Conservation (phyloP, 2,329 filamentous ascomycete species). For the Cladosporium sp. region DNA sequence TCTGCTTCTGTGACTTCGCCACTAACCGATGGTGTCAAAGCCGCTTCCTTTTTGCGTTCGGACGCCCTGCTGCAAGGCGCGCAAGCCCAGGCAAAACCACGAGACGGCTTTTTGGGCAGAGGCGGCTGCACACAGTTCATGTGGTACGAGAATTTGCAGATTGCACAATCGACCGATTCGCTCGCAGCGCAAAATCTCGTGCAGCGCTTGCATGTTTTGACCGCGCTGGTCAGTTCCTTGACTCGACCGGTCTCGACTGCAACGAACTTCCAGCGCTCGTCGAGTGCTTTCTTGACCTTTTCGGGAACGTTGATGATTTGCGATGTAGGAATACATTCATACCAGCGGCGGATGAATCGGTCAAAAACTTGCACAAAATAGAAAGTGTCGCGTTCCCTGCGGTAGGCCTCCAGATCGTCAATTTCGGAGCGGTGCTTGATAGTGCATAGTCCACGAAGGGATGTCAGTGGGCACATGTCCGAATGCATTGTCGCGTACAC, state of each 20-base stretch:
- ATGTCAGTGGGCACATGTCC: conserved; percentile 88
- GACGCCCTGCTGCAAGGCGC: conserved; percentile 95
- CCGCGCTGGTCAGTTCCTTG: conserved; percentile 92
- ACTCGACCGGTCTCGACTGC: conserved; percentile 90
- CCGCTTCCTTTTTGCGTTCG: conserved; percentile 86
- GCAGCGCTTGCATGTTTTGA: conserved; percentile 95
- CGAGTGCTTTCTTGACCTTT: conserved; percentile 91
- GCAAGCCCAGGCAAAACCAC: conserved; percentile 97
- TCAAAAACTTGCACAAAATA: conserved; percentile 99
- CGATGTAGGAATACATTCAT: conserved; percentile 90
- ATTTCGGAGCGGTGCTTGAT: conserved; percentile 90
- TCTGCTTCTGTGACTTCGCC: conserved; percentile 56
- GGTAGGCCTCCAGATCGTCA: conserved; percentile 76
- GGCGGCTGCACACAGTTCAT: conserved; percentile 97
- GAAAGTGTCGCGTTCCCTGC: conserved; percentile 82
- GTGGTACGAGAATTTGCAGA: conserved; percentile 93
- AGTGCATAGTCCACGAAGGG: conserved; percentile 88
- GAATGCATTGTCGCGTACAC: conserved; percentile 99
- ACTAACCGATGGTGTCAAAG: conserved; percentile 75
- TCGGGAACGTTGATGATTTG: conserved; percentile 95
- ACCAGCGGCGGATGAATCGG: conserved; percentile 96
- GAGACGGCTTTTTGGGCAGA: conserved; percentile 90
- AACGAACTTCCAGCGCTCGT: conserved; percentile 96
- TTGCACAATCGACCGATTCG: conserved; percentile 95
- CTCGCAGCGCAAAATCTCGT: conserved; percentile 87